Evolutionary conservation across 2,329 filamentous ascomycete species (phyloP), one percentile per base, ranked within the genome.

Genomic region (Pestalotiopsis sp.): DNA sequence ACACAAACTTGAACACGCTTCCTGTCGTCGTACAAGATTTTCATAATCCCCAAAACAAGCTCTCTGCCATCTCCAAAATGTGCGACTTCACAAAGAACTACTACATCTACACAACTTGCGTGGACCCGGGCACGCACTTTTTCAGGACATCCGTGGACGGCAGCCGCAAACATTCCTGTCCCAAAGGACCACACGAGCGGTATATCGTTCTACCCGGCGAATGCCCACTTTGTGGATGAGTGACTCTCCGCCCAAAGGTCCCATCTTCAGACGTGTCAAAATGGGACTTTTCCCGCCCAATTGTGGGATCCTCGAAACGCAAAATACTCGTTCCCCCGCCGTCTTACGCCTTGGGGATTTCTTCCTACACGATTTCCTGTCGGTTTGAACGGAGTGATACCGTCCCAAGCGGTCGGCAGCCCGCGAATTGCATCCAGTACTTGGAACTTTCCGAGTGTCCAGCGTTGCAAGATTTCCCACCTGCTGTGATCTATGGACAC

Each of bases 21-120:
- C 31, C 31, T 36, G 31, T 36, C 31, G 31, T 36, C 31, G 7
- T 36, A 9, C 31, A 36, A 36, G 31, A 27, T 27, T 59, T 23
- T n/a, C 23, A 59, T 11, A 41, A 39, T 17, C 59, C 13, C 11
- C 27, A 31, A 31, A 6, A 36, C 41, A 17, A 52, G 17, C 20
- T n/a, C n/a, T n/a, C 6, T 63, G 27, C 23, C n/a, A 45, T 20
- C 59, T 25, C 68, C 75, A 82, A 36, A 69, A 88, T 89, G 87
- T 89, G 87, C 77, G 84, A 88, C 78, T 92, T 91, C 76, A 91
- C 89, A 75, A 92, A 91, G 75, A 93, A 93, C 80, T 93, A 91
- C 79, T 93, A 93, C 80, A 90, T 94, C 79, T 93, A 93, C 81
- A 90, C 90, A 68, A 85, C 88, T 58, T 94, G 92, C 76, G 80